Conservation (phyloP, 2,329 filamentous ascomycete genomes). For the Ophiostoma sp. region DNA sequence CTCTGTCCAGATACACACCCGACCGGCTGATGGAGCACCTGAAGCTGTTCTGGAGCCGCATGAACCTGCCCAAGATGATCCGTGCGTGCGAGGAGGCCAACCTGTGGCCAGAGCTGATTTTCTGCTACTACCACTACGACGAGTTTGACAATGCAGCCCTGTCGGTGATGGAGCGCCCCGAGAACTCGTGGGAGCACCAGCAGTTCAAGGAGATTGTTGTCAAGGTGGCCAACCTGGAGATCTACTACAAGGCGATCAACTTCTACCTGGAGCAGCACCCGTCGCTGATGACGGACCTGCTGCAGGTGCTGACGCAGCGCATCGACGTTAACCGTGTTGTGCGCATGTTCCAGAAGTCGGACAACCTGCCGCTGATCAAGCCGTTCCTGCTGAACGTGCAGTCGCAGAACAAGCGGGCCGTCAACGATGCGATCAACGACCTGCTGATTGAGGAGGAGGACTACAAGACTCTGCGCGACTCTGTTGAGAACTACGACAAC, state of each 20-base stretch:
- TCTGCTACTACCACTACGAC: constrained; percentile 97
- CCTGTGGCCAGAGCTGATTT: constrained; percentile 95
- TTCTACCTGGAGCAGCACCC: constrained; percentile 98
- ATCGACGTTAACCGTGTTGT: constrained; percentile 99
- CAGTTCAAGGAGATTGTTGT: constrained; percentile 98
- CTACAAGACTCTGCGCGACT: constrained; percentile 96
- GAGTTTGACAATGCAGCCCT: constrained; percentile 96
- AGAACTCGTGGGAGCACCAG: constrained; percentile 98
- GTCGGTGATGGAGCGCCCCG: constrained; percentile 94
- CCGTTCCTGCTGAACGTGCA: constrained; percentile 97
- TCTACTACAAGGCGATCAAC: constrained; percentile 95
- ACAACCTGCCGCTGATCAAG: constrained; percentile 97
- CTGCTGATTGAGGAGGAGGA: constrained; percentile 97
- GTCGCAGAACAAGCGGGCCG: constrained; percentile 92
- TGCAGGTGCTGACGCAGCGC: constrained; percentile 84
- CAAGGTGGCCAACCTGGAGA: constrained; percentile 97
- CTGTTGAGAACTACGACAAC: constrained; percentile 98
- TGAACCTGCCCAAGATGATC: constrained; percentile 98
- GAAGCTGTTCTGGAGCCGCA: constrained; percentile 95
- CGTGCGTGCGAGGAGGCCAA: constrained; percentile 88
- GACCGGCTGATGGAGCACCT: constrained; percentile 97
- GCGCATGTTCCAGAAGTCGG: constrained; percentile 96
- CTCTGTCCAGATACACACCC: constrained; percentile 88
- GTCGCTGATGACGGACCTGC: constrained; percentile 86
- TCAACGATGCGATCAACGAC: constrained; percentile 98